Evolutionary conservation across 2,329 filamentous ascomycete genomes (phyloP), one percentile per base, ranked within the genome.

Genomic region (Aspergillus pseudonomiae): DNA sequence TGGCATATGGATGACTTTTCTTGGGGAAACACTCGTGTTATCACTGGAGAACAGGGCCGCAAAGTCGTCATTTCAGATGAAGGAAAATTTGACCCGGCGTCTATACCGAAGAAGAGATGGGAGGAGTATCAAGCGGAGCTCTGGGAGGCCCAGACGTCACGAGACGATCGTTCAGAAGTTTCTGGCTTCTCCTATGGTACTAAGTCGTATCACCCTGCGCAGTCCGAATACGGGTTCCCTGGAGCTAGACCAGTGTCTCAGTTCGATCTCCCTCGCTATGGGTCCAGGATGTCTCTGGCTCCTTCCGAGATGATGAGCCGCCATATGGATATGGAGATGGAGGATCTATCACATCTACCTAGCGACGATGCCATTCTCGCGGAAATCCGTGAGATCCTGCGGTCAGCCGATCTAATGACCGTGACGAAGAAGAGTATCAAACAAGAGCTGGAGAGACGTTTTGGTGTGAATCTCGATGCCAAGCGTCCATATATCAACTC

Each of bases 1-100:
- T 99, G 95, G 95, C 88, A 97, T 82, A 98, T 98, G 95, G 95
- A 99, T 79, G 95, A 99, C 81, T 99, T 99, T 87, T 92, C 91
- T 73, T 99, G 95, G 95, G 95, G 95, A 80, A 99, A 97, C 80
- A 99, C 95, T 46, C 94, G 95, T 88, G 88, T 99, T 63, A 93
- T 99, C 68, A 95, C 92, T 9, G 95, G 95, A 76, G 95, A 99
- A 77, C 90, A 90, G 78, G 95, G 95, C 68, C 90, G 93, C 77
- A 94, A 97, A 84, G 83, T 98, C 66, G 88, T 99, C 71, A 90
- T 99, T 69, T 92, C 93, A 1, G 95, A 99, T 77, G 95, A 99
- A 81, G 95, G 95, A 83, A 97, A 97, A 79, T 99, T 98, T 75
- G 95, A 99, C 75, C 94, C 95, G 16, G 84, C 86, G 54, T 92